Conservation (phyloP, 164 flowering plant species). For the Stephania japonica region DNA sequence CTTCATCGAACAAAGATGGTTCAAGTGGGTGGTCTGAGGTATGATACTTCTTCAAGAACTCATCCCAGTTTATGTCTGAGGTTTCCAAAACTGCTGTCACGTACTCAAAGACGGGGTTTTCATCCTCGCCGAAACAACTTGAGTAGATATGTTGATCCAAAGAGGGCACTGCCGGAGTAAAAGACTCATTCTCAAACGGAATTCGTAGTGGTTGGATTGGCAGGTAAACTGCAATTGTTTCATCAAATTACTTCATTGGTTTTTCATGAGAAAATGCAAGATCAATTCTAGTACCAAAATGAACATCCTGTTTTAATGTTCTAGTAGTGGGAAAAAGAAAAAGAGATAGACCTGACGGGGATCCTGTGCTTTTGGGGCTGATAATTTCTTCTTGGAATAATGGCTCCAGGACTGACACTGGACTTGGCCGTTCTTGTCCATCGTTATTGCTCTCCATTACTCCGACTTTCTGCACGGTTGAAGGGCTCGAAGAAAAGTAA, state of each 20-base stretch:
- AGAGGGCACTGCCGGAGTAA: constrained; percentile 14
- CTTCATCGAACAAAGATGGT: constrained; percentile 46
- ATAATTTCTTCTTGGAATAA: constrained; percentile 52
- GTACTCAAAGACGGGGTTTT: constrained; percentile 42
- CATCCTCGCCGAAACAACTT: constrained; percentile 31
- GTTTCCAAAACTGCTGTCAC: constrained; percentile 52
- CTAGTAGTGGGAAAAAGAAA: background rate
- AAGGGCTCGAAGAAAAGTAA: constrained; percentile 31
- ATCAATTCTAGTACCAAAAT: background rate
- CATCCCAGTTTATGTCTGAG: constrained; percentile 51
- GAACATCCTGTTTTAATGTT: background rate
- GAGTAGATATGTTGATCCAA: constrained; percentile 16
- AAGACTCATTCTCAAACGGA: constrained; percentile 39
- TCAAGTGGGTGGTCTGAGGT: constrained; percentile 50
- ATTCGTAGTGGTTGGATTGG: constrained; percentile 50
- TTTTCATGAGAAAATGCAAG: background rate
- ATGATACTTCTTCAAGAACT: constrained; percentile 34
- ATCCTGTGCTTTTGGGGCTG: constrained; percentile 43
- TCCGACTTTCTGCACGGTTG: constrained; percentile 23
- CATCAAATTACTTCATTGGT: background rate
- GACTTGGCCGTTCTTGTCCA: constrained; percentile 62
- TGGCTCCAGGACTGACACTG: constrained; percentile 83
- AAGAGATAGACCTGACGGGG: constrained; percentile 33
- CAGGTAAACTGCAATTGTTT: constrained; percentile 34
- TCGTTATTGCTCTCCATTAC: constrained; percentile 26